Evolutionary conservation across 176 grass and related monocot species (phyloP), one percentile per base, ranked within the genome.

Genomic region (Ampelocalamus luodianensis): DNA sequence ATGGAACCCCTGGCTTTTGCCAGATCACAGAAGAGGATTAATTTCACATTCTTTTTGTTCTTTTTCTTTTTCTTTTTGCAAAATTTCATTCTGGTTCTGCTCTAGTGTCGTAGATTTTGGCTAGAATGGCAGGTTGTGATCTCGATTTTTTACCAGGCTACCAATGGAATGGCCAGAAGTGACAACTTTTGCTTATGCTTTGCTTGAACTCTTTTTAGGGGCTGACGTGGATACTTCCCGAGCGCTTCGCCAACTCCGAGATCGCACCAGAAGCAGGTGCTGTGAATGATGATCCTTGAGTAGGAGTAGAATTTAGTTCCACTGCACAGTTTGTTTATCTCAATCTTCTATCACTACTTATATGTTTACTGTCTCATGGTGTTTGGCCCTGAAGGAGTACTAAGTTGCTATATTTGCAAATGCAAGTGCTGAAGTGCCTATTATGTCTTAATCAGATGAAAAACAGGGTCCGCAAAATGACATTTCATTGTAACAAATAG

Each of bases 241-340:
- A 99, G 78, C 93, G 96, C 44, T 99, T 99, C 12, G 92, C 91
- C 76, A 94, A 96, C 86, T 99, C 93, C 2, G 91, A 99, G 81
- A 99, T 99, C 38, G 90, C 83, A 8, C 93, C 93, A 3, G 96
- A 99, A 94, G 96, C 96, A 99, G 91, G 96, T 99, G 23, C 20
- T 66, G 43, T 83, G 43, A 89, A 29, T 64, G 46, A 13, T 83
- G 18, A 68, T 78, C 37, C 54, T 78, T 77, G 18, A 29, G 8
- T 71, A 58, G 20, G 44, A 46, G 23, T 78, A 86, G 26, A 55
- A 72, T 72, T 78, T 77, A 39, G 56, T 71, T n/a, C 24, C 24
- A 22, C 20, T 7, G 1, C 40, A 51, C 6, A 32, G 2, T 34
- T 9, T 67, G 8, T 66, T 58, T 65, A 20, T 45, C 46, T 72